phyloP scores from a whole-genome alignment of 1,284 basidiomycete genomes.

The Ustilago tritici region DNA sequence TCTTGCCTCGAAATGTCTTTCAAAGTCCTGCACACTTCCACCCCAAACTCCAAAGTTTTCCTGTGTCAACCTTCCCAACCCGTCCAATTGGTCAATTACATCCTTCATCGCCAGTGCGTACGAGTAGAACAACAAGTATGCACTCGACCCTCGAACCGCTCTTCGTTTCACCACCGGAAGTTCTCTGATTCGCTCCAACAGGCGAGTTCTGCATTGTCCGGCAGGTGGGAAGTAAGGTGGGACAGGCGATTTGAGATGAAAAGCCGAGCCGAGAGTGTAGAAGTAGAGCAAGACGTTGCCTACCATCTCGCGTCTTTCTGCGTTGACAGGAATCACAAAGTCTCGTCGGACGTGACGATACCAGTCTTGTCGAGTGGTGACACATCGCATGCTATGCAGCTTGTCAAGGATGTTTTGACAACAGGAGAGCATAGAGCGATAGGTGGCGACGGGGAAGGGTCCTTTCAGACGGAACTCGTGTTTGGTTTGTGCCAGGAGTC shows the following conservation, averaged over 20 bases:
- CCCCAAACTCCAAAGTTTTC: slow-evolving; percentile 62
- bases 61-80: slow-evolving; percentile 55
- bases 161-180: slow-evolving; percentile 81
- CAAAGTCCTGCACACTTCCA: slow-evolving; percentile 53
- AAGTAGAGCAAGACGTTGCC: slow-evolving; percentile 94
- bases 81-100: slow-evolving; percentile 57
- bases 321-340: slow-evolving; percentile 84
- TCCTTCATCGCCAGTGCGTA: slow-evolving; percentile 87
- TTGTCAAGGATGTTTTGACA: slow-evolving; percentile 81
- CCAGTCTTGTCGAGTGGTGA: slow-evolving; percentile 93
- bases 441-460: slow-evolving; percentile 75
- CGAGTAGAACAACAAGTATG: slow-evolving; percentile 89
- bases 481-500: slow-evolving; percentile 83
- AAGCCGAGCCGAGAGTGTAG: slow-evolving; percentile 85
- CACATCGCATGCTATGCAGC: slow-evolving; percentile 93
- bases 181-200: slow-evolving; percentile 73
- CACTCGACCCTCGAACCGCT: slow-evolving; percentile 75
- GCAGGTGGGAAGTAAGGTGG: slow-evolving; percentile 95
- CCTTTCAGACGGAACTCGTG: slow-evolving; percentile 91
- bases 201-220: slow-evolving; percentile 80
- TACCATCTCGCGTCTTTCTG: slow-evolving; percentile 83
- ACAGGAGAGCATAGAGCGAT: slow-evolving; percentile 84
- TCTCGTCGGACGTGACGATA: slow-evolving; percentile 77
- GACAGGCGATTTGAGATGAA: slow-evolving; percentile 87
- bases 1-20: slow-evolving; percentile 50